Evolutionary conservation across 2,329 filamentous ascomycete species (phyloP).

Genomic region (Aphanocladium album): DNA sequence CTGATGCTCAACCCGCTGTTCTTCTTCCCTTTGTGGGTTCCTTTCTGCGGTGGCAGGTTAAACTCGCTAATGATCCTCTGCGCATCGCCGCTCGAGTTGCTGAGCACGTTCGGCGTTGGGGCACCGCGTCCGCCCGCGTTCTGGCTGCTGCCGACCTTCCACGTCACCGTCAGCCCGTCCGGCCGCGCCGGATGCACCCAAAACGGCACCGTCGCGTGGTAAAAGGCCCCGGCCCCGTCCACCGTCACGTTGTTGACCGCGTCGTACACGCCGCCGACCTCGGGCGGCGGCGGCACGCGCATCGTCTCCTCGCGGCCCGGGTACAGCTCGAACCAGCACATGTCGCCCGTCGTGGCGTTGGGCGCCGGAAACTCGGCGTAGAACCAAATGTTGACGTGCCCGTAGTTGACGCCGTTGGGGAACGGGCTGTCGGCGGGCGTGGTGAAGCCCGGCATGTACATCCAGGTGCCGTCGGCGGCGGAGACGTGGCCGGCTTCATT

Average conservation of each 20-base stretch:
- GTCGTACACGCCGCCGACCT: neutral
- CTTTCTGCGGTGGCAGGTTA: neutral
- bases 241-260: neutral
- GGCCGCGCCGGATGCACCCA: neutral
- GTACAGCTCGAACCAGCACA: constrained; percentile 6
- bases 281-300: neutral
- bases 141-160: neutral
- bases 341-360: neutral
- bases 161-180: neutral
- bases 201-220: constrained; percentile 4
- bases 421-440: neutral
- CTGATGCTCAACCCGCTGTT: neutral
- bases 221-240: neutral
- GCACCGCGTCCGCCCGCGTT: neutral
- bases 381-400: neutral
- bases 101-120: neutral
- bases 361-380: neutral
- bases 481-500: neutral
- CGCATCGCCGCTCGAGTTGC: neutral
- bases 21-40: neutral
- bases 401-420: neutral
- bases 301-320: neutral
- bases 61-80: neutral
- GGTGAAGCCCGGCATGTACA: constrained; percentile 4
- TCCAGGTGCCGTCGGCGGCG: constrained; percentile 3